Conservation (phyloP, 352 stramenopile species). For the Phytophthora syringae region DNA sequence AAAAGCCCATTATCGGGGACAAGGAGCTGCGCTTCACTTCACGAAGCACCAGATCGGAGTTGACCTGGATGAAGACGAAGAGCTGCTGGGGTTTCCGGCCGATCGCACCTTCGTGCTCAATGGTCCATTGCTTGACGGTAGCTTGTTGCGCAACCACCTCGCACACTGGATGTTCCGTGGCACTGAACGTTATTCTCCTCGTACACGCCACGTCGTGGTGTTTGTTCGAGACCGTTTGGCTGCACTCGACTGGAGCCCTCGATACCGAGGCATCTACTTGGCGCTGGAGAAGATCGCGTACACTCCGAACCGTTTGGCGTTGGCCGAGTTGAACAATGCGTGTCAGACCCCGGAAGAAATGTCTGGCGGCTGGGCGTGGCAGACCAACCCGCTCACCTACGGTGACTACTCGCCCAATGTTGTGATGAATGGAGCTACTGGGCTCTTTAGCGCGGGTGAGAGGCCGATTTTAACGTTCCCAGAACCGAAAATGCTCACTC, state of each 20-base stretch:
- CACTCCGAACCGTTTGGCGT: constrained; percentile 55
- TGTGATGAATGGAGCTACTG: constrained; percentile 59
- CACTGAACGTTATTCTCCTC: constrained; percentile 66
- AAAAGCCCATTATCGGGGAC: constrained; percentile 61
- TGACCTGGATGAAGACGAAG: constrained; percentile 36
- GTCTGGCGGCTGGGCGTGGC: constrained; percentile 70
- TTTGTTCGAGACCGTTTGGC: constrained; percentile 51
- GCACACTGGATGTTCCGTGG: constrained; percentile 72
- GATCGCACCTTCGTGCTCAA: constrained; percentile 62
- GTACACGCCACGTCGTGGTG: constrained; percentile 59
- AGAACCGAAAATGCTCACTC: constrained; percentile 44
- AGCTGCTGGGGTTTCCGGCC: constrained; percentile 52
- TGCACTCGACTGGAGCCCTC: constrained; percentile 37
- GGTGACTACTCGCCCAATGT: constrained; percentile 69
- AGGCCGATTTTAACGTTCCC: constrained; percentile 61
- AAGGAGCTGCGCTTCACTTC: constrained; percentile 68
- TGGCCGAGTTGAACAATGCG: constrained; percentile 39
- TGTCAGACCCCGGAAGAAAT: constrained; percentile 47
- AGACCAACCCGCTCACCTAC: constrained; percentile 62
- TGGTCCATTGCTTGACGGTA: constrained; percentile 63
- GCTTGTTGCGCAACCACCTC: constrained; percentile 71
- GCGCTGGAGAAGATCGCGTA: constrained; percentile 69
- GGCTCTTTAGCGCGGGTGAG: constrained; percentile 59
- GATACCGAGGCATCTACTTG: constrained; percentile 69
- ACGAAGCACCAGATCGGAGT: constrained; percentile 61